phyloP scores from a whole-genome alignment of 352 stramenopile species.

The Phytopythium litorale region DNA sequence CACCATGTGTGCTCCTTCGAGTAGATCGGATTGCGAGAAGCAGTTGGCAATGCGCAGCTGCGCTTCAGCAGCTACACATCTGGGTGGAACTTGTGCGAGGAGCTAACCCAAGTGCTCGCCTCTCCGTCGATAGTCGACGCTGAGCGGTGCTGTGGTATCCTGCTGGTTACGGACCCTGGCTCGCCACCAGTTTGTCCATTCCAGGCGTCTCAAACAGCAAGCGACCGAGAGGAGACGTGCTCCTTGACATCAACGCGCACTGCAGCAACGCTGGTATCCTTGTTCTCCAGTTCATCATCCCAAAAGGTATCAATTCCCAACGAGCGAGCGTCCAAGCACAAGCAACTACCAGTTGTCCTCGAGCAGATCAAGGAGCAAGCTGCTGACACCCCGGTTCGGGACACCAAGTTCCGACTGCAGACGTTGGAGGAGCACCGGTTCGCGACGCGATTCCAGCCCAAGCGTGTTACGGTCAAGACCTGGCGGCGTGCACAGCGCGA shows the following conservation, averaged over 20 bases:
- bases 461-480: slow-evolving; percentile 34
- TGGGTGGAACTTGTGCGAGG: slow-evolving; percentile 35
- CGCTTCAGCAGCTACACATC: slow-evolving; percentile 51
- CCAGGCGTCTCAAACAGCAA: neutral
- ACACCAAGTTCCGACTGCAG: slow-evolving; percentile 27
- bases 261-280: slow-evolving; percentile 10
- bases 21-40: slow-evolving; percentile 5
- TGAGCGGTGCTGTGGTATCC: slow-evolving; percentile 12
- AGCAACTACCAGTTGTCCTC: neutral
- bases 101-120: slow-evolving; percentile 17
- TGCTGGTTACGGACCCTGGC: neutral
- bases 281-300: neutral
- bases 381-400: neutral
- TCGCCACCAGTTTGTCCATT: neutral
- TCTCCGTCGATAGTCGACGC: slow-evolving; percentile 9
- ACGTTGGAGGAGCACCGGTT: slow-evolving; percentile 56
- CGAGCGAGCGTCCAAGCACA: neutral
- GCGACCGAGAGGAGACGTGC: slow-evolving; percentile 11
- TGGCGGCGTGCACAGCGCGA: slow-evolving; percentile 29
- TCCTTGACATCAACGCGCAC: slow-evolving; percentile 18
- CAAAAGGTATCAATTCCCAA: neutral
- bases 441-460: slow-evolving; percentile 44
- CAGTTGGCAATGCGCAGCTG: slow-evolving; percentile 15
- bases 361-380: neutral
- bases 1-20: neutral